Conservation (phyloP, 768 basidiomycete species). For the Phaeotremella skinneri region DNA sequence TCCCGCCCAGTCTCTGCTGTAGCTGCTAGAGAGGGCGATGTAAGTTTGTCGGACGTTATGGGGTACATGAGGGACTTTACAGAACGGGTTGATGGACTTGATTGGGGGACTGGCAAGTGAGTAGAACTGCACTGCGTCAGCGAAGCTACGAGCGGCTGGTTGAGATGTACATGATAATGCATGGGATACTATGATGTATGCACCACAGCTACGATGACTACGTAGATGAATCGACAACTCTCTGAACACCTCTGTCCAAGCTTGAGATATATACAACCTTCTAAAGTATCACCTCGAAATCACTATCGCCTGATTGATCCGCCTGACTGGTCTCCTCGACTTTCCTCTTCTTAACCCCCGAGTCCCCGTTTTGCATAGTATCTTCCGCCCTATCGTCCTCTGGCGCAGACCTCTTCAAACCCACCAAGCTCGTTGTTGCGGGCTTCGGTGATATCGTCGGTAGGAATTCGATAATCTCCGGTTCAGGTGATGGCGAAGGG, state of each 20-base stretch:
- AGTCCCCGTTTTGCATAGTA: constrained; percentile 14
- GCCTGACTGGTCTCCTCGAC: neutral
- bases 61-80: constrained; percentile 31
- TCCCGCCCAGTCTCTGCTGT: constrained; percentile 31
- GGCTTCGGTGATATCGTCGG: constrained; percentile 8
- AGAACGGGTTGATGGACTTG: constrained; percentile 28
- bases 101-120: constrained; percentile 25
- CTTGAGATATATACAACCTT: too few species aligned
- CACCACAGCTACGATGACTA: too few species aligned
- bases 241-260: too few species aligned
- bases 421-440: constrained; percentile 9
- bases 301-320: constrained; percentile 21
- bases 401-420: constrained; percentile 35
- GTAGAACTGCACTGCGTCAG: neutral
- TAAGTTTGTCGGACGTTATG: constrained; percentile 27
- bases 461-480: constrained; percentile 7
- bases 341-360: constrained; percentile 25
- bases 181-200: too few species aligned
- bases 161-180: too few species aligned
- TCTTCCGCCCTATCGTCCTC: constrained; percentile 33
- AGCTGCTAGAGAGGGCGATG: constrained; percentile 13
- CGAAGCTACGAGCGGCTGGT: too few species aligned
- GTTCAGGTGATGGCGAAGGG: constrained; percentile 2
- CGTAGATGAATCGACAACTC: too few species aligned
- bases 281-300: constrained; percentile 23